Evolutionary conservation across 345 rosid species (phyloP), one percentile per base, ranked within the genome.

Genomic region (Lepidium didymum): DNA sequence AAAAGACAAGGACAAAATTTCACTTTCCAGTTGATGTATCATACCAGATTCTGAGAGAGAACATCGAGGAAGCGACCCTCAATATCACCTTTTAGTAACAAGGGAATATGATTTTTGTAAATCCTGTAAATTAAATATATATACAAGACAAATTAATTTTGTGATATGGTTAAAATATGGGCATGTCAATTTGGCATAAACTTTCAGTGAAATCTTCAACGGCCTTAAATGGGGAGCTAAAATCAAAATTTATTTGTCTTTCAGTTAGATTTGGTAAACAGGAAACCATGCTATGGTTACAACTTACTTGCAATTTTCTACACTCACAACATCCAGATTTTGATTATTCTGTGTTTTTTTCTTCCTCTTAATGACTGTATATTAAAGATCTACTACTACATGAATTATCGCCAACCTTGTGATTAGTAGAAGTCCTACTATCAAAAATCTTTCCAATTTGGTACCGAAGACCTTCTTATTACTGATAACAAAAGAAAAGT

Each of bases 71-170:
- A 81, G 62, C 78, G 65, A 46, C 76, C 71, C 55, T 82, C 86
- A 11, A 73, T 74, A 50, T 77, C 67, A 35, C 87, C 86, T 58
- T 75, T 83, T 57, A 84, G 79, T 79, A 86, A 64, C 76, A 72
- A 73, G 1, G 94, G 98, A 21, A 88, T 67, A 67, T 71, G 78
- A 78, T 84, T 85, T 76, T 86, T 84, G 86, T 88, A 92, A 75
- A 90, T 76, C 96, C 98, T 92, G 85, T 70, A 68, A 47, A 69
- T 19, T 19, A 42, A 42, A 2, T 45, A 51, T 45, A 51, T n/a
- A 73, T 34, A 59, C 40, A 38, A 41, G 41, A 73, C 19, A 50
- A 33, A 7, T 16, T 11, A 29, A 27, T 56, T 37, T 23, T 35
- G 10, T 49, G 50, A 43, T 56, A 29, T 57, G 18, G 45, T 46